phyloP scores from a whole-genome alignment of 2,329 filamentous ascomycete species.

The Cercospora brassicicola region DNA sequence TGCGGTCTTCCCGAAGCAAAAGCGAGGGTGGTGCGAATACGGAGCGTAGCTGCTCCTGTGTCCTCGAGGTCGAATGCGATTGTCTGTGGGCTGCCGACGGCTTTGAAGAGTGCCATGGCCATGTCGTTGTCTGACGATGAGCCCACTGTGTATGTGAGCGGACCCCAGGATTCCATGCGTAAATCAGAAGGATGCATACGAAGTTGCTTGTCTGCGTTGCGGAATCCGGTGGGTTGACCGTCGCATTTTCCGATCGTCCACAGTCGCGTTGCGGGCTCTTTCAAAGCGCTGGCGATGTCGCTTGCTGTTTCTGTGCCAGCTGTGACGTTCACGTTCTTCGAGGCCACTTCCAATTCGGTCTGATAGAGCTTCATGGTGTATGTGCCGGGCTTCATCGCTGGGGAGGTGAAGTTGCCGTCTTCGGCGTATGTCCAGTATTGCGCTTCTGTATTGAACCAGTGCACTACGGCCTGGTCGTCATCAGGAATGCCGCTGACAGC shows the following conservation, averaged over 20 bases:
- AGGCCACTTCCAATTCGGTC: conserved; percentile 58
- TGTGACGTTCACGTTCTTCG: conserved; percentile 51
- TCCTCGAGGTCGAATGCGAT: conserved; percentile 16
- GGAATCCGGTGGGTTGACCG: conserved; percentile 59
- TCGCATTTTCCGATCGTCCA: conserved; percentile 68
- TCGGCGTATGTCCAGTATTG: conserved; percentile 65
- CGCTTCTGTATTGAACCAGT: conserved; percentile 63
- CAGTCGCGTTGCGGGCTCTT: conserved; percentile 52
- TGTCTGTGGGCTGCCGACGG: conserved; percentile 15
- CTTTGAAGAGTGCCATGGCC: conserved; percentile 23
- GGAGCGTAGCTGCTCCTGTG: conserved; percentile 14
- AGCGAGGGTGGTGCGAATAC: conserved; percentile 20
- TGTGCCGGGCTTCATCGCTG: conserved; percentile 65
- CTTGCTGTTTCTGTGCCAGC: conserved; percentile 52
- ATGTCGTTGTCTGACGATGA: conserved; percentile 6
- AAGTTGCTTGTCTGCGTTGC: conserved; percentile 65
- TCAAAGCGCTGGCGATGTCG: conserved; percentile 53
- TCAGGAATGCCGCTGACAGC: conserved; percentile 59
- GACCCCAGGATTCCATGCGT: conserved; percentile 18
- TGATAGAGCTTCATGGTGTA: conserved; percentile 69
- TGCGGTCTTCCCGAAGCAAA: conserved; percentile 18
- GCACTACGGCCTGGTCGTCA: conserved; percentile 58
- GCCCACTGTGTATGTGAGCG: conserved; percentile 14
- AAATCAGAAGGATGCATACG: conserved; percentile 65
- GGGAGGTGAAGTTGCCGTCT: conserved; percentile 62